Base-by-base conservation (phyloP, 768 basidiomycete species). In the Lentinula boryana region DNA sequence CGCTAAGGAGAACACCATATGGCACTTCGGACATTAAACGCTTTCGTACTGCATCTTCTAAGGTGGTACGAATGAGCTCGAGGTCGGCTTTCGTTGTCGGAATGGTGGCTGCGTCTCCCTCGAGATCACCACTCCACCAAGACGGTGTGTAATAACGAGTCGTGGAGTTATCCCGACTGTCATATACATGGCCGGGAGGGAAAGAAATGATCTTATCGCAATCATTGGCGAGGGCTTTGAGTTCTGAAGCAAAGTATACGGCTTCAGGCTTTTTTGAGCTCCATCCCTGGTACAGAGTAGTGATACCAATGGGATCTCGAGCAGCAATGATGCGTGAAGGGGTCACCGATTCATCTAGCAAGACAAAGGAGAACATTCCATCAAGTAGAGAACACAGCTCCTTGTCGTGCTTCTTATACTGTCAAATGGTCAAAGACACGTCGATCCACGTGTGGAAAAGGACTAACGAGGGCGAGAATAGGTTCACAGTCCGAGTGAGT, bases 401-500 rank as follows among this genome's bases (percentile, higher is more conserved):
- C 65, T 84, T 91, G 69, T 78, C 95, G 68, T 91, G 73, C 75
- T 93, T 89, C 67, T 81, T 79, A 78, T 97, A 98, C 96, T 98
- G 65, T 9, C 57, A 41, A 33, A 40, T 41, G 23, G 23, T 56
- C 40, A 58, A 58, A 27, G 16, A 56, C 58, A 41, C 23, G 21
- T 60, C 50, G 10, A 31, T 33, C 16, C 44, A 23, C 50, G 18
- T 12, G 59, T 8, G 13, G 61, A 66, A 35, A 31, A 27, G 5
- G 9, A 74, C 79, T 68, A 64, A 97, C 96, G 67, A 99, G 74
- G 65, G 95, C 91, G 63, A 98, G 83, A 66, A 99, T 96, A 68
- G 97, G 87, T 74, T 99, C 97, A 74, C 97, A 99, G 69, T 99
- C 97, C 0, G 95, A 98, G 69, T 96, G 92, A 0, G 96, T 98